Base-by-base conservation (phyloP, 106 monocot genomes). In the Alisma plantagoaquatica region DNA sequence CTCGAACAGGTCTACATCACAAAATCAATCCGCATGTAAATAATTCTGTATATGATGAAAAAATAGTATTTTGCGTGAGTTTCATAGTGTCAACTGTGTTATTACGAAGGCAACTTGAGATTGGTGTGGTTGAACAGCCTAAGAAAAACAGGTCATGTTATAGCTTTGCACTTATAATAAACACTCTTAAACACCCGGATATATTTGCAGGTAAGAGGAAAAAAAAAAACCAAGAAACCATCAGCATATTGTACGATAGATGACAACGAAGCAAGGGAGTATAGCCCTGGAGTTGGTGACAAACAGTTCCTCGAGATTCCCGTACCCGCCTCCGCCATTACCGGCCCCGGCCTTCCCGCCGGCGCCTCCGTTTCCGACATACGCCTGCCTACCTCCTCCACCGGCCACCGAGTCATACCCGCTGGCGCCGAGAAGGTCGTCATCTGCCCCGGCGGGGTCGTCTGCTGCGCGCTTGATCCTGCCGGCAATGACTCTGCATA, bases 401-500 rank as follows among this genome's bases (percentile, higher is more conserved):
- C 67, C 72, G 9, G 75, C 72, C 46, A 80, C 57, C 50, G 84
- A 91, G 49, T 80, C 77, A 25, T 59, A 72, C 21, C 45, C 44
- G 26, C 35, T 42, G 20, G 19, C 53, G 1, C 54, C 45, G n/a
- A n/a, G n/a, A n/a, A n/a, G n/a, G 44, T 17, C 44, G 1, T n/a
- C 31, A 0, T 31, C 21, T 10, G 4, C 53, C n/a, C n/a, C n/a
- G n/a, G n/a, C n/a, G n/a, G n/a, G n/a, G n/a, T 35, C 50, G 3
- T 53, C 89, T 0, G 41, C 73, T 1, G 29, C 11, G 8, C 29
- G 51, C 29, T 66, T 25, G 6, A 98, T 62, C 26, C 85, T 55
- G 18, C 98, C 98, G 10, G 98, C 85, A 18, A 98, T 85, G 27
- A 98, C 98, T 8, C 98, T 73, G 53, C 98, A 98, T 10, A 98